Evolutionary conservation across 257 asterid genomes (phyloP).

Genomic region (Gardenia jasminoides): DNA sequence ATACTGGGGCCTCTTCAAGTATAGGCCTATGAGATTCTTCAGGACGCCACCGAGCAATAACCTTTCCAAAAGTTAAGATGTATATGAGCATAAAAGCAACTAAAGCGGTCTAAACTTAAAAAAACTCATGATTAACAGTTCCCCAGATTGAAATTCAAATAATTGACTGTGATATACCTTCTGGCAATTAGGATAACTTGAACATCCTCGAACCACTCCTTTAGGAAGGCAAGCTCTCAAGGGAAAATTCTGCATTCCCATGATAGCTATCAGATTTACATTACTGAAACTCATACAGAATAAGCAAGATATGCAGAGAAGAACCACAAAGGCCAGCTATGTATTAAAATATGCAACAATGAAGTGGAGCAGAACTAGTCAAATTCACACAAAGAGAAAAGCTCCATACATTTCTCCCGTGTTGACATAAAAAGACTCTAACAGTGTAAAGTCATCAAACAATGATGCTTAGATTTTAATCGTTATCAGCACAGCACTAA

Average conservation of each 20-base stretch:
- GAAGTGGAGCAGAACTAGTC: neutral
- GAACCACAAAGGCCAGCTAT: slow-evolving; percentile 10
- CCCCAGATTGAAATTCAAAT: neutral
- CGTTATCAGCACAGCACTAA: neutral
- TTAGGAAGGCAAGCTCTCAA: slow-evolving; percentile 50
- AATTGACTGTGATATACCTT: slow-evolving; percentile 40
- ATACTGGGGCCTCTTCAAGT: slow-evolving; percentile 73
- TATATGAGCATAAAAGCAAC: slow-evolving; percentile 14
- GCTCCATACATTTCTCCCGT: neutral
- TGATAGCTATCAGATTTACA: neutral
- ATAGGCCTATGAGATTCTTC: slow-evolving; percentile 49
- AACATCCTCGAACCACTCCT: slow-evolving; percentile 77
- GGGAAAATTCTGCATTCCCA: slow-evolving; percentile 39
- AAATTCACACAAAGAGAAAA: neutral
- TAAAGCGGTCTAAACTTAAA: neutral
- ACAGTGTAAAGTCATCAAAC: neutral
- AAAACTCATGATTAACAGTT: slow-evolving; percentile 8
- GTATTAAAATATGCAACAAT: neutral
- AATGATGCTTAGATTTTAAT: neutral
- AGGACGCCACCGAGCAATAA: slow-evolving; percentile 62
- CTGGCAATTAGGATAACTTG: slow-evolving; percentile 51
- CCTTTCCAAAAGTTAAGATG: slow-evolving; percentile 42
- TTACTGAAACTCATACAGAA: neutral
- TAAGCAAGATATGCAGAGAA: neutral
- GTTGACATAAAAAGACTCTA: neutral